Evolutionary conservation across 78 protist species (phyloP), one percentile per base, ranked within the genome.

Genomic region (Dictyostelium discoideum): DNA sequence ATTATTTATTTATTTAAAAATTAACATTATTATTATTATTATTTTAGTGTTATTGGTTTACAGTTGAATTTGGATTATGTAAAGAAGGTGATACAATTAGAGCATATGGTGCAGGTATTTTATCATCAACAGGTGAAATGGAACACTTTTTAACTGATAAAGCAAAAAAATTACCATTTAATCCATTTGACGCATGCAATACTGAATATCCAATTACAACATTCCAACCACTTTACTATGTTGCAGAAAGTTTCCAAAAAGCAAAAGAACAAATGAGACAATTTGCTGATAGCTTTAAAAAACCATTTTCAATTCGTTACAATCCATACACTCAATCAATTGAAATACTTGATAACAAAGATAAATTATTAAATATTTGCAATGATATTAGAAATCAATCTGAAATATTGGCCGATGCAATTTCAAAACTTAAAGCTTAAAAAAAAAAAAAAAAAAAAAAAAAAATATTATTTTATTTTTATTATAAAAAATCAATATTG

Each of bases 31-130:
- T 32, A 32, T 32, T 32, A n/a, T 32, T 32, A 32, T 32, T 32
- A 32, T 32, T 32, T 32, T 32, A 32, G 65, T 87, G 93, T 89
- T 98, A 98, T 89, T 98, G 99, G 99, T 98, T 98, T 93, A 93
- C 98, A 5, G 97, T 98, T 22, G 99, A 98, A 96, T 98, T 98
- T 93, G 99, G 99, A 8, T 90, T 98, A n/a, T 98, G 99, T 85
- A 81, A 74, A 40, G 95, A 98, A 92, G 97, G 86, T 16, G 99
- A 96, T 32, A 78, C 74, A 37, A 39, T 93, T 37, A 87, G 72
- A 42, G 99, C 99, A 16, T 98, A 97, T 93, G 99, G 99, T 1
- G 99, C 99, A 39, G 99, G 99, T 40, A 96, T 98, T 46, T 93
- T 98, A 22, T 98, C 99, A 14, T 96, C 98, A 14, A 96, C 97